Evolutionary conservation across 176 grass and related monocot genomes (phyloP).

Genomic region (maize (Zea mays)): DNA sequence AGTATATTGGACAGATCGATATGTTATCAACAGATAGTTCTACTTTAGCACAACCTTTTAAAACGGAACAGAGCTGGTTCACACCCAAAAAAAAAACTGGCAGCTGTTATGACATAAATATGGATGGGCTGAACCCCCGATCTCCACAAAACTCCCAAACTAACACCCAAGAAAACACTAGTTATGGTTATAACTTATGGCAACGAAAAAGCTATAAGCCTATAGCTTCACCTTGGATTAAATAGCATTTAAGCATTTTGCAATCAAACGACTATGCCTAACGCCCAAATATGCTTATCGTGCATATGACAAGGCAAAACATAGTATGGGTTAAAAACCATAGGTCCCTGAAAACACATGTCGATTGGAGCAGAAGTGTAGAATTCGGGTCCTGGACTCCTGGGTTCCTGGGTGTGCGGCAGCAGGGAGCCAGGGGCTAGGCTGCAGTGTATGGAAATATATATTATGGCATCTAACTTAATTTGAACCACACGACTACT

Average conservation of each 20-base stretch:
- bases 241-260: not conserved
- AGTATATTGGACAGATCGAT: not conserved
- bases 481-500: not conserved
- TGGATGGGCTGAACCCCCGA: not conserved
- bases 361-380: not conserved
- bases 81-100: not conserved
- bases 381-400: not conserved
- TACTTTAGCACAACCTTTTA: not conserved
- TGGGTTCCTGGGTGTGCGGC: rapidly evolving
- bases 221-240: not conserved
- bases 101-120: not conserved
- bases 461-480: not conserved
- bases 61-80: not conserved
- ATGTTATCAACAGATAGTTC: not conserved
- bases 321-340: not conserved
- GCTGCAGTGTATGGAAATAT: not conserved
- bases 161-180: not conserved
- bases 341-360: not conserved
- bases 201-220: not conserved
- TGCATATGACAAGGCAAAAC: not conserved
- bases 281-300: not conserved
- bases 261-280: not conserved
- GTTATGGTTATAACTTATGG: not conserved
- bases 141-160: not conserved
- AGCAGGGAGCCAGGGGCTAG: not conserved